Evolutionary conservation across 2,329 filamentous ascomycete species (phyloP), one percentile per base, ranked within the genome.

Genomic region (Thielaviopsis punctulata): DNA sequence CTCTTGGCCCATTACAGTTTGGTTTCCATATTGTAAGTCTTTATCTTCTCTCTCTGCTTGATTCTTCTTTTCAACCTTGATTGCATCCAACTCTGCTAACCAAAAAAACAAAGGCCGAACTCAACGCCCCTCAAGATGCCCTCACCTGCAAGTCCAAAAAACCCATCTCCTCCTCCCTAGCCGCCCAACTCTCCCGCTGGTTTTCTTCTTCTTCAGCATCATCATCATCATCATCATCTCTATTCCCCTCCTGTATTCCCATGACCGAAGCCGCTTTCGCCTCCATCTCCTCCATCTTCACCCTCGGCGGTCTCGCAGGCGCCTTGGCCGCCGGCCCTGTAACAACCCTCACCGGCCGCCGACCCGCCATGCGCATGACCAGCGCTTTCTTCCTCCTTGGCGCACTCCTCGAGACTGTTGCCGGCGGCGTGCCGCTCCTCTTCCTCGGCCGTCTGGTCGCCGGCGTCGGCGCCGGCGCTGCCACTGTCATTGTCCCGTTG

Each of bases 111-210:
- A 61, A 90, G 89, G 86, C 88, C 59, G 92, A 96, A 65, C 77
- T 98, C 57, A 98, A 98, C 65, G 87, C 90, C 8, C 92, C 92
- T 8, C 83, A 95, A 73, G 83, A 89, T 71, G 86, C 93, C 61
- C 84, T 98, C 60, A 93, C 86, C 53, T 96, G 92, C 69, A 79
- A 79, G 59, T 80, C 79, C 57, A 67, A 69, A 57, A 47, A 51
- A 5, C 43, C 51, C 33, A 64, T n/a, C 1, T n/a, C 30, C 3
- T 2, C 68, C 48, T 66, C 68, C 49, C 65, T 65, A 39, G 54
- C 61, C 10, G 58, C 51, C 52, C 53, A 52, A 6, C 52, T 62
- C 52, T 49, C 57, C 51, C 60, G 60, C 33, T 59, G 63, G 60
- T n/a, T n/a, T 54, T 64, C 53, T 58, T 62, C 7, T 57, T 62